These are phyloP conservation scores for Colletotrichum spinosum DNA, from an alignment of 2,329 filamentous ascomycete genomes.

Conservation along the genomic window DNA sequence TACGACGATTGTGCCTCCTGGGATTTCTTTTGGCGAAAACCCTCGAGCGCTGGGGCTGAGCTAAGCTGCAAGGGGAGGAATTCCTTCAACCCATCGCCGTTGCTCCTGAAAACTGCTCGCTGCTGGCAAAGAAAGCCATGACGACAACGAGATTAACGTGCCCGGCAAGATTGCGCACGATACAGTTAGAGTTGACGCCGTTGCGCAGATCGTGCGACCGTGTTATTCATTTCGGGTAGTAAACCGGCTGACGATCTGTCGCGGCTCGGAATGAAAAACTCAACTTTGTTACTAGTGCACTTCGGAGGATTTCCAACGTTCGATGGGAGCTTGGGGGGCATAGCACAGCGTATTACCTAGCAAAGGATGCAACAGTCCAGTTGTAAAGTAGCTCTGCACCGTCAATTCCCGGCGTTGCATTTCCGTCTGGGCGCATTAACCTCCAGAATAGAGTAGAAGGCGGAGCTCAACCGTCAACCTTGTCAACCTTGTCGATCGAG, in stretches of 20 bases:
- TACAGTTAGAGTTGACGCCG: slow-evolving; percentile 25
- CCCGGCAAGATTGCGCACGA: background rate
- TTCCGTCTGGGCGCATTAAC: slow-evolving; percentile 24
- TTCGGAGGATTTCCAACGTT: too few relatives aligned
- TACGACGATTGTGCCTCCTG: too few relatives aligned
- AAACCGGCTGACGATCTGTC: slow-evolving; percentile 1
- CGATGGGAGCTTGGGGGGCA: too few relatives aligned
- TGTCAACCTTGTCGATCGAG: slow-evolving; percentile 8
- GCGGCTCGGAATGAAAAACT: slow-evolving; percentile 18
- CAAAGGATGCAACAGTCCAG: background rate
- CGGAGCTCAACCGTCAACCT: slow-evolving; percentile 8
- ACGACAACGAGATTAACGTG: slow-evolving; percentile 1
- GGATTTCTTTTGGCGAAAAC: too few relatives aligned
- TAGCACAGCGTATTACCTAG: too few relatives aligned
- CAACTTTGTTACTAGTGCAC: background rate
- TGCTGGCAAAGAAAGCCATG: background rate
- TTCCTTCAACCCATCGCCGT: too few relatives aligned
- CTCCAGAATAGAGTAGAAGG: slow-evolving; percentile 28
- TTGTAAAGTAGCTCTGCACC: background rate
- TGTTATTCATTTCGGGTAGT: background rate
- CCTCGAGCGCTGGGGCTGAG: background rate
- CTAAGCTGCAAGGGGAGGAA: slow-evolving; percentile 11
- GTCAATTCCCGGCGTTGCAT: background rate
- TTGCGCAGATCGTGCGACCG: slow-evolving; percentile 24
- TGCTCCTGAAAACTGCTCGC: too few relatives aligned